These are phyloP conservation scores for Thalassiosira mediterranea DNA, from an alignment of 352 stramenopile species.

Conservation along the genomic window DNA sequence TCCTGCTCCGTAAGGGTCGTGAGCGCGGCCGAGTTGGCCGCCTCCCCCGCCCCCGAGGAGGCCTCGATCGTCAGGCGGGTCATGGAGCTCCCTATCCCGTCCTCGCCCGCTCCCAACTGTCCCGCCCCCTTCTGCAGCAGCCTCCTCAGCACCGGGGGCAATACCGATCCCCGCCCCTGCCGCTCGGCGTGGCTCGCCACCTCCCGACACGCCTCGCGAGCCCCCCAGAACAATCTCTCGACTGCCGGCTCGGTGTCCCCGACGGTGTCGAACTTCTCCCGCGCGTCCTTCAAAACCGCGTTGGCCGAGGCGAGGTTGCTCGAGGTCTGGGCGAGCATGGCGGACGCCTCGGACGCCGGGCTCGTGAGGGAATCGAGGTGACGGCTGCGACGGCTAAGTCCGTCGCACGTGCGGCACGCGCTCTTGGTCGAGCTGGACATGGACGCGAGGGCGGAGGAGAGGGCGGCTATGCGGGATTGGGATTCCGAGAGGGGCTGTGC, in stretches of 20 bases:
- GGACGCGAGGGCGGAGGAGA: constrained; percentile 51
- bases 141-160: constrained; percentile 29
- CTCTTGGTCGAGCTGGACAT: constrained; percentile 62
- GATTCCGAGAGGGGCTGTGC: constrained; percentile 10
- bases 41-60: no score
- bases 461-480: constrained; percentile 51
- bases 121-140: constrained; percentile 15
- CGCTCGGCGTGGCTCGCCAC: constrained; percentile 43
- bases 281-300: constrained; percentile 65
- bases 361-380: constrained; percentile 77
- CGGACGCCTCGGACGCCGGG: constrained; percentile 74
- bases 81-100: background rate
- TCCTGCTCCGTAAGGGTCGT: constrained; percentile 71
- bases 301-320: constrained; percentile 66
- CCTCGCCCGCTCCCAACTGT: constrained; percentile 18
- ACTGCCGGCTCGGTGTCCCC: constrained; percentile 74
- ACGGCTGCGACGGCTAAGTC: constrained; percentile 57
- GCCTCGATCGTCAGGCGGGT: background rate
- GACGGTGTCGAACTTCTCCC: constrained; percentile 82
- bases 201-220: constrained; percentile 38
- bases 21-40: background rate
- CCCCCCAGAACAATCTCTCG: constrained; percentile 61
- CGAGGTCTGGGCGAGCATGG: constrained; percentile 55
- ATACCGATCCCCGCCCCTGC: constrained; percentile 37
- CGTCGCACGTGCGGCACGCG: constrained; percentile 61